Evolutionary conservation across 768 basidiomycete genomes (phyloP), one percentile per base, ranked within the genome.

Genomic region (Suillus discolor): DNA sequence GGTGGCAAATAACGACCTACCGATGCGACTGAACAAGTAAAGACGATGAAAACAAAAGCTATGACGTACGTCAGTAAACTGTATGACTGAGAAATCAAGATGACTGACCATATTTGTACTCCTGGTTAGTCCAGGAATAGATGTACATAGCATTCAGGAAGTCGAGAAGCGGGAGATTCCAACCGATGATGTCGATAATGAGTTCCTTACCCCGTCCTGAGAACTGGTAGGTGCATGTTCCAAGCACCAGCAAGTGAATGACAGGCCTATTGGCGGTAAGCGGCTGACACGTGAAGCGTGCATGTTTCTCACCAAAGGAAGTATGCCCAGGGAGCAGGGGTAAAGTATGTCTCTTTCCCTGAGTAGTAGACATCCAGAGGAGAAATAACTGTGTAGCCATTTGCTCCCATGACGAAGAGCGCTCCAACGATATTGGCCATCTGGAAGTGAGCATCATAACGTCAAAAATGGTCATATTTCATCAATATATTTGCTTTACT

Each of bases 141-240:
- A 90, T 81, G 77, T 87, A 89, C 77, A 88, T 82, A 11, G 85
- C 81, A 75, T 89, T 91, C 71, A 90, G 80, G 64, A 90, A 75
- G 42, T 79, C 86, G 66, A 92, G 80, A 36, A 91, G 79, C 16
- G 87, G 84, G 69, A 92, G 83, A 20, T 86, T 78, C 87, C 88
- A 92, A n/a, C 81, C 79, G 65, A 92, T 84, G 51, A 84, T 85
- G 62, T 90, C 87, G 60, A 90, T 78, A 65, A 89, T 82, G 73
- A 86, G 75, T 53, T 79, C 78, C 72, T 87, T 87, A 23, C 87
- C 88, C 36, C 76, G 75, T 47, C 79, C 78, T 66, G 82, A 83
- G 77, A 87, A 87, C 66, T 86, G 85, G 74, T 85, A 87, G 76
- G 89, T 78, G 67, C 90, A 82, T 57, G 83, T 86, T 31, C 90